Base-by-base conservation (phyloP, 306 rosid genomes). In the Echinosophora koreensis region DNA sequence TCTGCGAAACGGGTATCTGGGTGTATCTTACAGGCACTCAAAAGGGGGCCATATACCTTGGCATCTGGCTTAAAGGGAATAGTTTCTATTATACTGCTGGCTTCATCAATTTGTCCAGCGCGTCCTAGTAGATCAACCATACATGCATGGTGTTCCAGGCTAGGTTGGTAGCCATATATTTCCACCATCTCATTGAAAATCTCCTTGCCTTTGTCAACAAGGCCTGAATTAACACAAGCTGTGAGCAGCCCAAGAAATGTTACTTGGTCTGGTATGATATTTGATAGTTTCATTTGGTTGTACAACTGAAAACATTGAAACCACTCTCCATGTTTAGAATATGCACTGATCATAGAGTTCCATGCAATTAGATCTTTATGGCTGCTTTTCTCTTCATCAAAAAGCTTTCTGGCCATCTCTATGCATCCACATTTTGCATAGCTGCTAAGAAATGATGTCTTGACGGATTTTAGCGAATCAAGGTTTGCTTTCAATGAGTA, bases 351-450 rank as follows among this genome's bases (percentile, higher is more conserved):
- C 90, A 89, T 90, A 70, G 92, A 88, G 82, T 92, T 92, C 90
- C 94, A 92, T 8, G 84, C 89, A 84, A 90, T 87, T 61, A 89
- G 55, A 84, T 92, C 92, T 69, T 79, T 90, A 38, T 58, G 69
- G 67, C 77, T 66, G 81, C 46, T 76, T 69, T 84, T 85, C 74
- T 86, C 91, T 77, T 87, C 96, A 55, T 90, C 90, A 3, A 89
- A 92, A 81, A 87, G 80, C 80, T 83, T 87, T 35, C 82, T 77
- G 12, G 96, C 91, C 86, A 86, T 83, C 68, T 87, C 94, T 74
- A 92, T 84, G 74, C 89, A 87, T 32, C 96, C 96, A 34, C 96
- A 92, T 82, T 92, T 92, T 12, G 96, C 96, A 57, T 92, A 92
- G 87, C 91, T 89, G 65, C 84, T 75, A 9, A 92, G 89, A 71